Percentiles rank a stretch among this genome's conserved stretches.
Evolutionary conservation across 2,329 filamentous ascomycete genomes (phyloP).

Genomic region (Colletotrichum endophyticum): DNA sequence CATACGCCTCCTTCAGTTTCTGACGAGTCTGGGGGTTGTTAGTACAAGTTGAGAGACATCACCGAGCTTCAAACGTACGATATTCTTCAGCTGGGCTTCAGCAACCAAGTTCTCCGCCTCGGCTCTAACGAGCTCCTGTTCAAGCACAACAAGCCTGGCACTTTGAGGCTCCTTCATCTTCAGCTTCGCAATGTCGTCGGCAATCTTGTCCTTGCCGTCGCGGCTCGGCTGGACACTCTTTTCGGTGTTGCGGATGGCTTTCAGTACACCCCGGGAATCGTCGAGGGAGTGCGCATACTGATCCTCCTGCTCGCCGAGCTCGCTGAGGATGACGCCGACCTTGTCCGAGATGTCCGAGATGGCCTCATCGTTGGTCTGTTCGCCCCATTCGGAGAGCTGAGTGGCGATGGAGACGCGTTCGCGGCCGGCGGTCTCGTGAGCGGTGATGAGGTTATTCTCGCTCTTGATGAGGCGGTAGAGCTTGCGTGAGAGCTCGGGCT

Average conservation of each 20-base stretch:
- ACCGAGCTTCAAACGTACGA: slow-evolving; percentile 62
- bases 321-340: slow-evolving; percentile 87
- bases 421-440: slow-evolving; percentile 83
- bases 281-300: slow-evolving; percentile 85
- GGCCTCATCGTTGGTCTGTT: slow-evolving; percentile 85
- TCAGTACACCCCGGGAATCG: slow-evolving; percentile 81
- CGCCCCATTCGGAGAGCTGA: slow-evolving; percentile 96
- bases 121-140: slow-evolving; percentile 95
- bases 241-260: slow-evolving; percentile 95
- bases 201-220: slow-evolving; percentile 85
- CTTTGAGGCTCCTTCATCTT: slow-evolving; percentile 93
- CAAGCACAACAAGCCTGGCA: slow-evolving; percentile 79
- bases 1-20: slow-evolving; percentile 95
- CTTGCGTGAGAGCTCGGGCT: slow-evolving; percentile 87
- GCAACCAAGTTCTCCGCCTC: slow-evolving; percentile 96
- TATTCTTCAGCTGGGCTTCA: slow-evolving; percentile 94
- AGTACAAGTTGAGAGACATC: neutral
- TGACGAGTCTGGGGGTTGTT: slow-evolving; percentile 73
- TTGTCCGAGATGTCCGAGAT: slow-evolving; percentile 94
- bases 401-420: slow-evolving; percentile 85
- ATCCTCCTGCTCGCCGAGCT: slow-evolving; percentile 95
- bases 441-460: slow-evolving; percentile 85
- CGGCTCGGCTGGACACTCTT: slow-evolving; percentile 92
- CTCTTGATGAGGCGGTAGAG: slow-evolving; percentile 94
- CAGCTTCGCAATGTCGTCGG: slow-evolving; percentile 89